These are phyloP conservation scores for Gymnopus androsaceus DNA, from an alignment of 1,284 basidiomycete species.

Conservation along the genomic window DNA sequence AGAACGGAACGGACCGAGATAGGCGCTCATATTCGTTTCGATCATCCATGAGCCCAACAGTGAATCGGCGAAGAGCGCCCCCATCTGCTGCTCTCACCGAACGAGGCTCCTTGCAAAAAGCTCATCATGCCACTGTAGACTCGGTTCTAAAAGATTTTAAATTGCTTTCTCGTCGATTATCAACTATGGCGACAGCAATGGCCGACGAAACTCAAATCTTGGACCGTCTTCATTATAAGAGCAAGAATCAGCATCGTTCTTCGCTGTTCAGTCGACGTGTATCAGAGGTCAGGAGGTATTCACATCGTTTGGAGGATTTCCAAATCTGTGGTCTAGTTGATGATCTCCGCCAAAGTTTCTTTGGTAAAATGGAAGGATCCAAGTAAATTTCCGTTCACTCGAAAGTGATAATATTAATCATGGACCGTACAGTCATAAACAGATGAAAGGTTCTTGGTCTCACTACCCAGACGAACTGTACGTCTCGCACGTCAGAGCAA, in stretches of 20 bases:
- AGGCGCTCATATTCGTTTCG: not conserved
- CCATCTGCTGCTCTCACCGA: not conserved
- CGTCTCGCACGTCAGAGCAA: slow-evolving; percentile 36
- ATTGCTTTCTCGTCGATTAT: slow-evolving; percentile 50
- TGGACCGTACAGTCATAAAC: slow-evolving; percentile 41
- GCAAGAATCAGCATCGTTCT: slow-evolving; percentile 75
- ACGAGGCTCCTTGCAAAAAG: not conserved
- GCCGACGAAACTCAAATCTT: slow-evolving; percentile 61
- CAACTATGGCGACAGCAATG: slow-evolving; percentile 43
- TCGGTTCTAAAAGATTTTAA: slow-evolving; percentile 62
- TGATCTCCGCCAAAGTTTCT: slow-evolving; percentile 58
- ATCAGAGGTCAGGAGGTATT: slow-evolving; percentile 59
- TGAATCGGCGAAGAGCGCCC: not conserved
- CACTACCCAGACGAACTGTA: slow-evolving; percentile 46
- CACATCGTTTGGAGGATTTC: slow-evolving; percentile 47
- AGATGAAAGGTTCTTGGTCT: slow-evolving; percentile 62
- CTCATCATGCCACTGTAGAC: slow-evolving; percentile 48
- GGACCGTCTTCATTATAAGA: slow-evolving; percentile 74
- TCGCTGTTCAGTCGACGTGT: slow-evolving; percentile 73
- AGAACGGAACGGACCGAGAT: not conserved
- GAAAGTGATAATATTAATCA: not conserved
- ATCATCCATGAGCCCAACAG: too few relatives aligned
- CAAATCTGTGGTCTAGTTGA: slow-evolving; percentile 46
- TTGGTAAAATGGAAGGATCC: slow-evolving; percentile 40
- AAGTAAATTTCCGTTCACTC: slow-evolving; percentile 38